Base-by-base conservation (phyloP, 495 filamentous ascomycete species). In the Aspergillus nidulans region DNA sequence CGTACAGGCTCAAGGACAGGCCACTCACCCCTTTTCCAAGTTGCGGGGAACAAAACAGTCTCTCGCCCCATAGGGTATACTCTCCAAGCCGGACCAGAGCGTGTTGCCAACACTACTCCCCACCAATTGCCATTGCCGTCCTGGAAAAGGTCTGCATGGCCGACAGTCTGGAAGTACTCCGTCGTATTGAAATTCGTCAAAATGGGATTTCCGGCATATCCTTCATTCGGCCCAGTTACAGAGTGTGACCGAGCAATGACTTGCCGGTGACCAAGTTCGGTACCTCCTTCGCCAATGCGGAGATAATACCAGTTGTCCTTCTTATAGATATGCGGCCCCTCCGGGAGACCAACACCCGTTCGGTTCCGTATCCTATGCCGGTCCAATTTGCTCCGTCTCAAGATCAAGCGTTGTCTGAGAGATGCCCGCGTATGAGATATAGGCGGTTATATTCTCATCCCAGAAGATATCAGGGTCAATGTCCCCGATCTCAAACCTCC, bases 281-380 rank as follows among this genome's bases (percentile, higher is more conserved):
- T 87, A 3, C 85, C 84, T 1, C 82, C 85, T 56, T 88, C 84
- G 2, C 80, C 82, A 23, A 79, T 82, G 13, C 80, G 57, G 4
- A 85, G 71, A 58, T 83, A 84, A 60, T 83, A 85, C 59, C 67
- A 82, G 10, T 73, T 77, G 59, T 81, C 76, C 42, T 74, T 69
- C 67, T 77, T 78, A 59, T 80, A 82, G 10, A 85, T 64, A 62
- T 86, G 84, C 10, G 84, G 82, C 1, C 78, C 85, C 61, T 88
- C 85, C 6, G 81, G 78, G 13, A 83, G 69, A 16, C 70, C 74
- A 28, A 77, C 64, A 0, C 79, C 79, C 18, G 77, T 83, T 16
- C 82, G 83, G 8, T 59, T 55, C 65, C 79, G 85, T 45, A 86
- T 74, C 53, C 75, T 81, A 77, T 34, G 53, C 10, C 13, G 47